Evolutionary conservation across 306 rosid genomes (phyloP).

Genomic region (Lotus japonicus): DNA sequence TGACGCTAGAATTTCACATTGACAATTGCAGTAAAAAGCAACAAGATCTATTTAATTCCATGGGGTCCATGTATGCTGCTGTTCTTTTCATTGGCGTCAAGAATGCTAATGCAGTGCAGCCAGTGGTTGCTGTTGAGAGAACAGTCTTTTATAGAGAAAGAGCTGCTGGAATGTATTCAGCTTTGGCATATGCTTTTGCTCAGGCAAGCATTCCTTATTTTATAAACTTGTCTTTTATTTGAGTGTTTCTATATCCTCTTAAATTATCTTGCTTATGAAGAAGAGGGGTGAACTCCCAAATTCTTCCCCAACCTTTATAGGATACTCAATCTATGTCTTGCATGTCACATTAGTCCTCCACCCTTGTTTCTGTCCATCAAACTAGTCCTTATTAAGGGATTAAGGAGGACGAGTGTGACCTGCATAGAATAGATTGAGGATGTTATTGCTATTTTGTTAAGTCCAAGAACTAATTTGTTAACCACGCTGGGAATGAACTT

Average conservation of each 20-base stretch:
- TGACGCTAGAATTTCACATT: background rate
- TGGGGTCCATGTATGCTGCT: conserved; percentile 61
- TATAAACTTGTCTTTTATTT: background rate
- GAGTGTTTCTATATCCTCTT: background rate
- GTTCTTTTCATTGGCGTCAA: conserved; percentile 45
- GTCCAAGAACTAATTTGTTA: no score
- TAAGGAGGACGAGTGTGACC: no score
- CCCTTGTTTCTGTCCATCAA: no score
- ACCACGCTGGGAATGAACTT: no score
- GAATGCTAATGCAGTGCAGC: conserved; percentile 38
- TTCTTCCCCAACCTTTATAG: no score
- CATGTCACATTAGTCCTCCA: no score
- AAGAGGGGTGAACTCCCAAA: background rate
- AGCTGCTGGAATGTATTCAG: conserved; percentile 62
- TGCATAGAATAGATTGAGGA: no score
- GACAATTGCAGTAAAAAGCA: conserved; percentile 23
- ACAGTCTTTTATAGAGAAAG: conserved; percentile 54
- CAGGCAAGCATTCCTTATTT: conserved; percentile 32
- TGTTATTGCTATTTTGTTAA: no score
- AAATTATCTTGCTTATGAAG: background rate
- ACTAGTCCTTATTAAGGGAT: no score
- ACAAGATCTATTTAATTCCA: conserved; percentile 46
- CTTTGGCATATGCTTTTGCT: conserved; percentile 55
- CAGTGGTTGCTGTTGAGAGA: conserved; percentile 43
- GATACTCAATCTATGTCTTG: no score